Percentiles rank a stretch among this genome's conserved stretches.
These are phyloP conservation scores for Penicillium hesseltinei DNA, from an alignment of 2,329 filamentous ascomycete species.

Conservation along the genomic window DNA sequence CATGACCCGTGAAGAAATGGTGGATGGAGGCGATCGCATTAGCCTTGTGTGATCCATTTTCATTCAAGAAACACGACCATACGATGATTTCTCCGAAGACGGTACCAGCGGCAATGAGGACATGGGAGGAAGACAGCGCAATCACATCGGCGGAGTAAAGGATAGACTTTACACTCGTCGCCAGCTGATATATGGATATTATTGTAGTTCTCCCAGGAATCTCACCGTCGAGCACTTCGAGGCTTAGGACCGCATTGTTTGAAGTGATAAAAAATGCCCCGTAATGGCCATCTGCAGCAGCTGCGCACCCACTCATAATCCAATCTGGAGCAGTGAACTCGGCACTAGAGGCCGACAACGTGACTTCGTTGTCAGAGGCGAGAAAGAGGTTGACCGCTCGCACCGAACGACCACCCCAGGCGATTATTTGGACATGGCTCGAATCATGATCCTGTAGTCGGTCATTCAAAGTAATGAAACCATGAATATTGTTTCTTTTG, in stretches of 20 bases:
- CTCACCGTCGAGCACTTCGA: conserved; percentile 34
- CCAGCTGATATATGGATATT: conserved; percentile 37
- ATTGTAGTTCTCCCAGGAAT: conserved; percentile 21
- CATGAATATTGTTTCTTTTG: conserved; percentile 41
- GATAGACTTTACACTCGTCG: conserved; percentile 68
- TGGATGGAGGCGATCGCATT: conserved; percentile 45
- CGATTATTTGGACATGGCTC: conserved; percentile 42
- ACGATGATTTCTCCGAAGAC: conserved; percentile 92
- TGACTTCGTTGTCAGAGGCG: conserved; percentile 22
- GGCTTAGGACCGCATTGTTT: conserved; percentile 73
- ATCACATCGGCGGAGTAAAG: conserved; percentile 79
- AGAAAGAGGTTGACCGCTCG: conserved; percentile 37
- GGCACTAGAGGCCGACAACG: conserved; percentile 31
- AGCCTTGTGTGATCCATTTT: conserved; percentile 8
- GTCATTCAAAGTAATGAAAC: conserved; percentile 32
- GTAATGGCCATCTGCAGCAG: conserved; percentile 24
- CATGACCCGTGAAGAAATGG: conserved; percentile 66
- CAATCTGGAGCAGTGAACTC: conserved; percentile 65
- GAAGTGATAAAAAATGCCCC: conserved; percentile 70
- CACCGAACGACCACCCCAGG: conserved; percentile 69
- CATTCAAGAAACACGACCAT: conserved; percentile 65
- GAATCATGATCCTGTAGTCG: conserved; percentile 13
- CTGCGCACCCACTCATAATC: conserved; percentile 66
- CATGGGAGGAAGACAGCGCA: conserved; percentile 56
- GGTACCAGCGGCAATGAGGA: conserved; percentile 83